Evolutionary conservation across 805 yeast species (phyloP).

Genomic region (Candida chauliodis): DNA sequence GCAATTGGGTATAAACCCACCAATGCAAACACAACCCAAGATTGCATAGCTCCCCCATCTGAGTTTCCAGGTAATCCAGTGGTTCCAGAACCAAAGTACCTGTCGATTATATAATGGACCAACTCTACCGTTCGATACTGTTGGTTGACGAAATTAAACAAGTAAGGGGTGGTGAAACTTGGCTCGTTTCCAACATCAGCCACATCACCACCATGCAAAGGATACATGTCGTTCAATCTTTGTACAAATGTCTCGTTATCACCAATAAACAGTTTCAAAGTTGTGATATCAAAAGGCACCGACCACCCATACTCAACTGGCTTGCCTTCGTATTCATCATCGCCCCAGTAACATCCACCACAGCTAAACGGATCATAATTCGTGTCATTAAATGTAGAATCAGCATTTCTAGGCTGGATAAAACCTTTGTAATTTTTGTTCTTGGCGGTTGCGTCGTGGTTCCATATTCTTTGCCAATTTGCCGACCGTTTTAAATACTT

Average conservation of each 20-base stretch:
- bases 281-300: constrained; percentile 29
- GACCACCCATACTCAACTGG: constrained; percentile 36
- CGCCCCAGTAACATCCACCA: constrained; percentile 32
- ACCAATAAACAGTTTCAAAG: constrained; percentile 24
- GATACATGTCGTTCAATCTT: constrained; percentile 34
- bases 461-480: constrained; percentile 36
- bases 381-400: constrained; percentile 22
- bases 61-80: constrained; percentile 35
- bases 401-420: constrained; percentile 27
- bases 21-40: constrained; percentile 31
- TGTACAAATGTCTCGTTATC: constrained; percentile 19
- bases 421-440: constrained; percentile 25
- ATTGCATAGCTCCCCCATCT: constrained; percentile 38
- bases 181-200: constrained; percentile 38
- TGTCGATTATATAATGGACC: constrained; percentile 23
- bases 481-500: constrained; percentile 29
- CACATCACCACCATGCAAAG: constrained; percentile 20
- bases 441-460: constrained; percentile 18
- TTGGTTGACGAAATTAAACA: constrained; percentile 27
- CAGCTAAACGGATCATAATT: constrained; percentile 29
- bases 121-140: constrained; percentile 27
- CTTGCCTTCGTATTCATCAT: constrained; percentile 30
- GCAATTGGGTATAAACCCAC: constrained; percentile 34
- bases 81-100: constrained; percentile 21
- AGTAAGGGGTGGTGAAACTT: constrained; percentile 31